Conservation (phyloP, 768 basidiomycete genomes). For the Stropharia rugosoannulata region DNA sequence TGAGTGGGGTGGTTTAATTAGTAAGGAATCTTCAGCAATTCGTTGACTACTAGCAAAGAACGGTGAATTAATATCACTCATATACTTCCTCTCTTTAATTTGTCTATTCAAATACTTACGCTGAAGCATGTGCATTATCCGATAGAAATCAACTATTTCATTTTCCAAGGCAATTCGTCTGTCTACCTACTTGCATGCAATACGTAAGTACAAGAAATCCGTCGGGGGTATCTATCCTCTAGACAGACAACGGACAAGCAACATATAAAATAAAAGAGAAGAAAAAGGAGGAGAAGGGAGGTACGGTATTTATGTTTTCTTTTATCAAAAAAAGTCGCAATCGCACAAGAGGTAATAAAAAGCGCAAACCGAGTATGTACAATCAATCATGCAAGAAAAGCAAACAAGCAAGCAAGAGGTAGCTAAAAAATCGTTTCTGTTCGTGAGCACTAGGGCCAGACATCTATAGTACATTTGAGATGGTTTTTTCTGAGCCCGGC, state of each 20-base stretch:
- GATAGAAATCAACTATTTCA: constrained; percentile 14
- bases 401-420: too few relatives aligned
- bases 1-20: too few relatives aligned
- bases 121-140: background rate
- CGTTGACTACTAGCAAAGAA: too few relatives aligned
- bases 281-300: background rate
- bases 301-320: background rate
- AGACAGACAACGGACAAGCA: constrained; percentile 15
- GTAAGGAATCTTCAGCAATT: too few relatives aligned
- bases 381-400: too few relatives aligned
- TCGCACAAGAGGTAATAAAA: too few relatives aligned
- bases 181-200: background rate
- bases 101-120: constrained; percentile 4
- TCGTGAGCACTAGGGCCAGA: background rate
- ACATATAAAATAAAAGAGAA: constrained; percentile 4
- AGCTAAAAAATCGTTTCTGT: background rate
- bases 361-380: too few relatives aligned
- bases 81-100: constrained; percentile 8
- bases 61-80: constrained; percentile 3
- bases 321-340: too few relatives aligned
- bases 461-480: too few relatives aligned
- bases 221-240: constrained; percentile 14
- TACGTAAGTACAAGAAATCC: constrained; percentile 8
- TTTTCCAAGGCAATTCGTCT: constrained; percentile 1
- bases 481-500: too few relatives aligned